phyloP scores from a whole-genome alignment of 2,329 filamentous ascomycete genomes.

The Arthrinium puccinioides region DNA sequence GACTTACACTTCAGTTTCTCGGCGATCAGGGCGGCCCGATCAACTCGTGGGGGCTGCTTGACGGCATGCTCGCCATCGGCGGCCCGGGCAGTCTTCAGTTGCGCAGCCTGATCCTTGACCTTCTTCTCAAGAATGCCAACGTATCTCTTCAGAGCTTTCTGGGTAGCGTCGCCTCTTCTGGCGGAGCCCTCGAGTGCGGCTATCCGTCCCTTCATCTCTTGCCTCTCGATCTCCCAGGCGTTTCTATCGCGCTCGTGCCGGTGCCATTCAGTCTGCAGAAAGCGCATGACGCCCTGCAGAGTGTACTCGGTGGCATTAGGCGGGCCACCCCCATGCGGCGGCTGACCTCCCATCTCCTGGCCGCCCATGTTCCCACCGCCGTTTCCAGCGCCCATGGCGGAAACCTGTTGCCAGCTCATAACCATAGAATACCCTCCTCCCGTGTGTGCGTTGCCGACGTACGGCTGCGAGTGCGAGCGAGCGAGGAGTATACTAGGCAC shows the following conservation, averaged over 20 bases:
- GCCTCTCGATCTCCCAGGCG: slow-evolving; percentile 97
- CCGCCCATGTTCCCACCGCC: slow-evolving; percentile 35
- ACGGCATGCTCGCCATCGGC: slow-evolving; percentile 38
- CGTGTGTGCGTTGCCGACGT: slow-evolving; percentile 1
- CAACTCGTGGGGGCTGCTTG: slow-evolving; percentile 28
- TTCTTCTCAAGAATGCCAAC: slow-evolving; percentile 84
- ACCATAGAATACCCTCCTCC: slow-evolving; percentile 1
- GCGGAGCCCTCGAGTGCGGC: slow-evolving; percentile 87
- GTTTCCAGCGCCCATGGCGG: slow-evolving; percentile 33
- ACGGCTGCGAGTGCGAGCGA: not conserved
- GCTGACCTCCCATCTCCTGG: slow-evolving; percentile 29
- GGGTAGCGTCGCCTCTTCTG: slow-evolving; percentile 77
- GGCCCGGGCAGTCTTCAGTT: slow-evolving; percentile 49
- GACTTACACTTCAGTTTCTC: slow-evolving; percentile 49
- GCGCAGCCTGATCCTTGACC: slow-evolving; percentile 72
- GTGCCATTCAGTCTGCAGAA: slow-evolving; percentile 98
- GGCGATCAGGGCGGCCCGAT: slow-evolving; percentile 45
- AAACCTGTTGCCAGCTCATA: slow-evolving; percentile 29
- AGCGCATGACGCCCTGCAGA: slow-evolving; percentile 86
- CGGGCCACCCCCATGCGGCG: slow-evolving; percentile 38
- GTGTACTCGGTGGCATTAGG: slow-evolving; percentile 57
- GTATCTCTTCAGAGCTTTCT: slow-evolving; percentile 85
- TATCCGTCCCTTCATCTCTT: slow-evolving; percentile 98
- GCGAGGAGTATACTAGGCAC: not conserved
- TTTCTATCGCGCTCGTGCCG: slow-evolving; percentile 96